These are phyloP conservation scores for Leccinum broughii DNA, from an alignment of 768 basidiomycete genomes.

Conservation along the genomic window DNA sequence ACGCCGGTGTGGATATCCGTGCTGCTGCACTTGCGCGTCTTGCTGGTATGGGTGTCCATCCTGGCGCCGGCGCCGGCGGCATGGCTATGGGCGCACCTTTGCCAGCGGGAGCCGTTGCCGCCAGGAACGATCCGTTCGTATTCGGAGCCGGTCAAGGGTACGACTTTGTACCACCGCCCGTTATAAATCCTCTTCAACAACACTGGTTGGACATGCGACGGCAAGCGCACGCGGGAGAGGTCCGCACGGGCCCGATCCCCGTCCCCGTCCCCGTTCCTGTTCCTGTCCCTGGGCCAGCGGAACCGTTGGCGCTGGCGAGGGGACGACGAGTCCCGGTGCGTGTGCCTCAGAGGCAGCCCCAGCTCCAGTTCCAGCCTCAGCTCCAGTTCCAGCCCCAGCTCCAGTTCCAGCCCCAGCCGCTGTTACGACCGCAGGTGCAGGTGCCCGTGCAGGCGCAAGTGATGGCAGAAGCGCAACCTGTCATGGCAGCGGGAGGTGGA, in stretches of 20 bases:
- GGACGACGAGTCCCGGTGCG: background rate
- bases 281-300: background rate
- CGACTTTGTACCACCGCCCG: slow-evolving; percentile 6
- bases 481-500: slow-evolving; percentile 4
- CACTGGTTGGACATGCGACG: background rate
- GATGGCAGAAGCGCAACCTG: background rate
- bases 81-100: slow-evolving; percentile 6
- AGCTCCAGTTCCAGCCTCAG: background rate
- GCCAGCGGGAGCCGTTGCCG: background rate
- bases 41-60: background rate
- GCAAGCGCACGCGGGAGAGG: background rate
- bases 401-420: background rate
- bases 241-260: background rate
- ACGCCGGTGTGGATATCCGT: background rate
- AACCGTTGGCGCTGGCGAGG: background rate
- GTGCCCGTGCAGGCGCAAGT: background rate
- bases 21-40: background rate
- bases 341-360: background rate
- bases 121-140: slow-evolving; percentile 6
- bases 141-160: slow-evolving; percentile 22
- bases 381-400: background rate
- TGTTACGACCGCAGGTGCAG: background rate
- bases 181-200: background rate
- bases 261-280: background rate
- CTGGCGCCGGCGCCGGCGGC: background rate